Percentiles rank a stretch among this genome's conserved stretches.
phyloP scores from a whole-genome alignment of 148 eudicot genomes.

The Rhododendron kiyosumense region DNA sequence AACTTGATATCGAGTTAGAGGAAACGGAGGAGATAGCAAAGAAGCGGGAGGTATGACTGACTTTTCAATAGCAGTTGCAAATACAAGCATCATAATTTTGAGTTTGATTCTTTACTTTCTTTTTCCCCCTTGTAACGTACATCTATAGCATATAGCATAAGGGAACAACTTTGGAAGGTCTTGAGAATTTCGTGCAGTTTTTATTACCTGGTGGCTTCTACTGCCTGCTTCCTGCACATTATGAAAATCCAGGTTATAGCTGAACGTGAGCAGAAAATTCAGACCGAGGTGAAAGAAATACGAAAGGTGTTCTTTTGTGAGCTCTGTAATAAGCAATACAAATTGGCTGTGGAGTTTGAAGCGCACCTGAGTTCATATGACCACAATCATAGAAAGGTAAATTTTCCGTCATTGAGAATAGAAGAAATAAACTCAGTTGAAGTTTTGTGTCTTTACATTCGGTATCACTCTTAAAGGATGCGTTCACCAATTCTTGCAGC shows the following conservation, averaged over 20 bases:
- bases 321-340: constrained; percentile 97
- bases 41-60: constrained; percentile 88
- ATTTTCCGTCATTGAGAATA: not conserved
- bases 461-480: not conserved
- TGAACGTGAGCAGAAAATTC: constrained; percentile 96
- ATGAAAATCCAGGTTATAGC: constrained; percentile 98
- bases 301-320: constrained; percentile 82
- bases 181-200: constrained; percentile 99
- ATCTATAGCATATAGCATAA: constrained; percentile 76
- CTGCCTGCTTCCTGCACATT: constrained; percentile 99
- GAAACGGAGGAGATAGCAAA: constrained; percentile 80
- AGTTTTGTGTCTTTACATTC: not conserved
- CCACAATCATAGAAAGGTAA: constrained; percentile 97
- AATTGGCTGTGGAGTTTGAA: constrained; percentile 94
- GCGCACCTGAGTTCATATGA: constrained; percentile 96
- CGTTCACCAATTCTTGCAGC: constrained; percentile 28
- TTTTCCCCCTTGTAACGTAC: constrained; percentile 56
- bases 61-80: constrained; percentile 1
- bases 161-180: constrained; percentile 89
- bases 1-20: constrained; percentile 80
- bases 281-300: constrained; percentile 94
- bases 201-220: constrained; percentile 99
- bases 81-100: constrained; percentile 20
- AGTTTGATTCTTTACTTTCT: constrained; percentile 51
- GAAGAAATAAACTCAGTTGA: not conserved